These are phyloP conservation scores for Verticillium zaregamsianum DNA, from an alignment of 2,329 filamentous ascomycete species.

Conservation along the genomic window DNA sequence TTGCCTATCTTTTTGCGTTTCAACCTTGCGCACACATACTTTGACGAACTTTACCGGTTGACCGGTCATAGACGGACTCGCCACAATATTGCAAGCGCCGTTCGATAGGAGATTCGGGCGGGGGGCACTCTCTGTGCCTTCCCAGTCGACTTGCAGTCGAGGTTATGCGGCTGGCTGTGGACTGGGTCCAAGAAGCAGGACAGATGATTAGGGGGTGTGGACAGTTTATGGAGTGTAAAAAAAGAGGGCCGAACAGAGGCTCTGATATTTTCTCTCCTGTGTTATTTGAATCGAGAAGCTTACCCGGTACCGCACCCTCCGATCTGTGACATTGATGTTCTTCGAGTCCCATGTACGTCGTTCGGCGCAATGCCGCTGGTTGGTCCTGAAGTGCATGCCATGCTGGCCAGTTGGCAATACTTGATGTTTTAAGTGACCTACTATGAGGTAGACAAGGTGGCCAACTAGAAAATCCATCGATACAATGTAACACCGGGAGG, in stretches of 20 bases:
- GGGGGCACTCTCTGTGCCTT: neutral
- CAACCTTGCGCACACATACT: neutral
- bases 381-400: no score
- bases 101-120: neutral
- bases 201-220: neutral
- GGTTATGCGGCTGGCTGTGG: neutral
- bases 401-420: no score
- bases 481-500: no score
- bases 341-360: no score
- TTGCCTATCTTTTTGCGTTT: constrained; percentile 10
- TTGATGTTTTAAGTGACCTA: no score
- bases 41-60: constrained; percentile 14
- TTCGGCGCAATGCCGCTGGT: no score
- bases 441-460: no score
- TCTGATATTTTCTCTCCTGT: neutral
- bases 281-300: neutral
- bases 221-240: neutral
- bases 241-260: neutral
- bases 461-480: no score
- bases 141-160: neutral
- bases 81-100: constrained; percentile 3
- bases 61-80: constrained; percentile 3
- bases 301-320: neutral
- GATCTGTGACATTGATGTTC: no score
- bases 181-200: neutral